A percentile compares a stretch with the other conserved stretches of the same genome.
These are phyloP conservation scores for Cryptosporidium parvum DNA, from an alignment of 169 alveolate species.

Conservation along the genomic window DNA sequence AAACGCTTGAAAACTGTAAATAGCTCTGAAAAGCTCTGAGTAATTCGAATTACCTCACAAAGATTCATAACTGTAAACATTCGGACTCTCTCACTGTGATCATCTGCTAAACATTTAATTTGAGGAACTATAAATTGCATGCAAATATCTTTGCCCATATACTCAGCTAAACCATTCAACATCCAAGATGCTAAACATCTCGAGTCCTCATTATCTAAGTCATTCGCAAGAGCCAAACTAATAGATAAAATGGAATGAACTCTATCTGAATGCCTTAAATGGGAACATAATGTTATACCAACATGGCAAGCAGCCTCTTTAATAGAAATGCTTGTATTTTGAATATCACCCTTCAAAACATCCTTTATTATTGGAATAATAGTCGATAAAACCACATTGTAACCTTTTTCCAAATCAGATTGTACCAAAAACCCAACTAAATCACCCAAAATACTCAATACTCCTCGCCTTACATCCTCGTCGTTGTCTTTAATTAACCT, in stretches of 20 bases:
- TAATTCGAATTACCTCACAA: conserved; percentile 55
- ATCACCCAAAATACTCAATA: conserved; percentile 74
- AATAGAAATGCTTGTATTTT: conserved; percentile 17
- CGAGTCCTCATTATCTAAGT: conserved; percentile 72
- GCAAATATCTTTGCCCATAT: conserved; percentile 72
- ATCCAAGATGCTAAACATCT: conserved; percentile 70
- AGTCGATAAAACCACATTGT: conserved; percentile 36
- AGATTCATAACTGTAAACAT: conserved; percentile 56
- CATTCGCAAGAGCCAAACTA: conserved; percentile 67
- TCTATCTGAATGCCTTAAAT: conserved; percentile 61
- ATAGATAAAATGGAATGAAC: conserved; percentile 60
- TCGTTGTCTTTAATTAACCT: conserved; percentile 56
- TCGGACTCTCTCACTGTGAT: conserved; percentile 55
- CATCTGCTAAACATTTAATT: conserved; percentile 65
- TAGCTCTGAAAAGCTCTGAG: conserved; percentile 18
- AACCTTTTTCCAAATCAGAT: conserved; percentile 75
- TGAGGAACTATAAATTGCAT: conserved; percentile 68
- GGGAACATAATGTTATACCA: conserved; percentile 61
- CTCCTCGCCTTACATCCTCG: conserved; percentile 65
- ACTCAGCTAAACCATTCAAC: conserved; percentile 76
- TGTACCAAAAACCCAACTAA: conserved; percentile 77
- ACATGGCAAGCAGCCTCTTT: conserved; percentile 68
- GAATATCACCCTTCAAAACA: conserved; percentile 28
- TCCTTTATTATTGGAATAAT: conserved; percentile 67
- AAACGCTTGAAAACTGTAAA: conserved; percentile 36